These are phyloP conservation scores for Arctostaphylos glauca DNA, from an alignment of 148 eudicot species.

Conservation along the genomic window DNA sequence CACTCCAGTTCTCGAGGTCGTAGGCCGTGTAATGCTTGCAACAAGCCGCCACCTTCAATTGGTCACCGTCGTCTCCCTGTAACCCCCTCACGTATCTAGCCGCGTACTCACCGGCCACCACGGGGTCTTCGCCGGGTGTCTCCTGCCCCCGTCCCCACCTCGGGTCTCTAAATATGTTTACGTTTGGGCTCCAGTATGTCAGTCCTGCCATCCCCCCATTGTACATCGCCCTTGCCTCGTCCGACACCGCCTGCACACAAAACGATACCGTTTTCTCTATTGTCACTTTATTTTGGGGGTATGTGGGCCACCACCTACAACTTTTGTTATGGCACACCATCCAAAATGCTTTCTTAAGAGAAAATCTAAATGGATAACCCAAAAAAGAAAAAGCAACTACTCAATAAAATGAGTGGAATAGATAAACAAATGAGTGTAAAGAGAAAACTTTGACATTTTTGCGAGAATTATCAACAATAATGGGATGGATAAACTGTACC, in stretches of 20 bases:
- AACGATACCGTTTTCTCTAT: background rate
- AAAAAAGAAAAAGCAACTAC: background rate
- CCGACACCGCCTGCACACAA: constrained; percentile 68
- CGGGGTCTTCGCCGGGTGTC: constrained; percentile 95
- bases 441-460: background rate
- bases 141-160: constrained; percentile 98
- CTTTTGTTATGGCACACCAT: background rate
- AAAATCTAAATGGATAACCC: background rate
- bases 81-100: constrained; percentile 72
- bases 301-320: background rate
- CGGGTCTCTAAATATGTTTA: constrained; percentile 87
- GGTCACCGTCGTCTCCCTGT: constrained; percentile 65
- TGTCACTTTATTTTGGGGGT: too few species aligned
- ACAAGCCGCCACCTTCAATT: constrained; percentile 85
- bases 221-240: constrained; percentile 98
- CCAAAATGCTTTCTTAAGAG: background rate
- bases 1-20: constrained; percentile 91
- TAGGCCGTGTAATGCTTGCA: constrained; percentile 96
- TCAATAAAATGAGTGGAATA: too few species aligned
- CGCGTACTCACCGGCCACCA: constrained; percentile 67
- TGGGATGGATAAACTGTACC: constrained; percentile 39
- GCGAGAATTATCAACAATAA: too few species aligned
- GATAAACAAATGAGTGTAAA: background rate
- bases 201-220: constrained; percentile 81
- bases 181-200: constrained; percentile 95